Conservation (phyloP, 176 grass and related monocot genomes). For the Zizania latifolia region DNA sequence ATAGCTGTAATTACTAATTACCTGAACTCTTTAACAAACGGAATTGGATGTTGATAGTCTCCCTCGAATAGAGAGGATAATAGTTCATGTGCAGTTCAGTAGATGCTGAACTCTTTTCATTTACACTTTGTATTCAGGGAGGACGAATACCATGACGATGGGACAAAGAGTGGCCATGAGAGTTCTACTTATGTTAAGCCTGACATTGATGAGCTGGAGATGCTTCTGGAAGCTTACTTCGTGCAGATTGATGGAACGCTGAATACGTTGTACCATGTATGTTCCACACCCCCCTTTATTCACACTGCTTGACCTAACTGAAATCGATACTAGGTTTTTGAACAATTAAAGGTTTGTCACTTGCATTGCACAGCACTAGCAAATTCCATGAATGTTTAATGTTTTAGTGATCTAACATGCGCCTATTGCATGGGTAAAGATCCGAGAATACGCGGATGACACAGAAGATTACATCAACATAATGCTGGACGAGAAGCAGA, state of each 20-base stretch:
- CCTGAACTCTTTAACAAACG: not conserved
- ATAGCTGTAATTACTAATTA: not conserved
- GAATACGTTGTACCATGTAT: slow-evolving; percentile 50
- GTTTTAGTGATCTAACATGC: not conserved
- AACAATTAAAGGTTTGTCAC: no score
- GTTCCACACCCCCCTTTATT: not conserved
- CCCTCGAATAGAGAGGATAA: not conserved
- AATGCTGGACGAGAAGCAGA: slow-evolving; percentile 88
- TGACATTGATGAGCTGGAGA: slow-evolving; percentile 53
- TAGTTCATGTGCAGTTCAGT: not conserved
- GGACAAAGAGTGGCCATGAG: not conserved
- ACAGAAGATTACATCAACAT: slow-evolving; percentile 85
- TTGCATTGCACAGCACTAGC: not conserved
- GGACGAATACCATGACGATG: slow-evolving; percentile 15
- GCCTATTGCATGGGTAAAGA: slow-evolving; percentile 32
- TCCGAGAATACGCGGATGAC: slow-evolving; percentile 76
- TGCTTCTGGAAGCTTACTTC: slow-evolving; percentile 65
- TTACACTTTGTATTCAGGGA: slow-evolving; percentile 14
- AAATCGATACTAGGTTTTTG: not conserved
- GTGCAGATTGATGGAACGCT: slow-evolving; percentile 57
- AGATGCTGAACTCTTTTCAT: no score
- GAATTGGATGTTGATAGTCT: not conserved
- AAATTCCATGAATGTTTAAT: not conserved
- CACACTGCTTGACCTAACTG: not conserved
- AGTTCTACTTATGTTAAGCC: slow-evolving; percentile 42